Conservation (phyloP, 768 basidiomycete species). For the Suillus paluster region DNA sequence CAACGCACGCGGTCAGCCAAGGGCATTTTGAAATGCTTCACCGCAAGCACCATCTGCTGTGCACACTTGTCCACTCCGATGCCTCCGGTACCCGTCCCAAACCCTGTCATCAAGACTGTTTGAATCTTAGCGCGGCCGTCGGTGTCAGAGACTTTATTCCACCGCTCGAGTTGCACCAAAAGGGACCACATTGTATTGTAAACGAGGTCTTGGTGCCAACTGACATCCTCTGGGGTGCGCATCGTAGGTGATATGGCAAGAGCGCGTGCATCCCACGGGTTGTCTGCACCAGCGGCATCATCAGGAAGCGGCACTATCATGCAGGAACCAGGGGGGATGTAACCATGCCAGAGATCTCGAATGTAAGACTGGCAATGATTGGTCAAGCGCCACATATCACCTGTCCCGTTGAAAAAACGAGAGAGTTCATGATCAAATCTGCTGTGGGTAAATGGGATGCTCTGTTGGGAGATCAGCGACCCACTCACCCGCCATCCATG, state of each 20-base stretch:
- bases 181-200: constrained; percentile 40
- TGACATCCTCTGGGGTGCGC: constrained; percentile 30
- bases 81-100: constrained; percentile 11
- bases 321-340: constrained; percentile 29
- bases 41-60: constrained; percentile 9
- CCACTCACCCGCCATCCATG: constrained; percentile 32
- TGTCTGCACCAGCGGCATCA: background rate
- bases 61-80: constrained; percentile 8
- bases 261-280: background rate
- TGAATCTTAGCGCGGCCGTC: background rate
- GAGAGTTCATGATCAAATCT: constrained; percentile 28
- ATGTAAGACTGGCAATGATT: constrained; percentile 23
- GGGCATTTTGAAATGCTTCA: constrained; percentile 8
- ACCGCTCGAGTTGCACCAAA: constrained; percentile 26
- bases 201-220: constrained; percentile 39
- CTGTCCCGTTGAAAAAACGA: constrained; percentile 13
- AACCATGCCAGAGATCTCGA: constrained; percentile 19
- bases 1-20: constrained; percentile 1
- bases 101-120: constrained; percentile 10
- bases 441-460: background rate
- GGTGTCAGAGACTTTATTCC: constrained; percentile 21
- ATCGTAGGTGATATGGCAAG: constrained; percentile 37
- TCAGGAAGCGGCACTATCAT: constrained; percentile 20
- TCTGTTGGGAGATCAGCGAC: background rate
- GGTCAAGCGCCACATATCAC: constrained; percentile 20